Conservation (phyloP, 257 asterid species). For the Salvia rosmarinus region DNA sequence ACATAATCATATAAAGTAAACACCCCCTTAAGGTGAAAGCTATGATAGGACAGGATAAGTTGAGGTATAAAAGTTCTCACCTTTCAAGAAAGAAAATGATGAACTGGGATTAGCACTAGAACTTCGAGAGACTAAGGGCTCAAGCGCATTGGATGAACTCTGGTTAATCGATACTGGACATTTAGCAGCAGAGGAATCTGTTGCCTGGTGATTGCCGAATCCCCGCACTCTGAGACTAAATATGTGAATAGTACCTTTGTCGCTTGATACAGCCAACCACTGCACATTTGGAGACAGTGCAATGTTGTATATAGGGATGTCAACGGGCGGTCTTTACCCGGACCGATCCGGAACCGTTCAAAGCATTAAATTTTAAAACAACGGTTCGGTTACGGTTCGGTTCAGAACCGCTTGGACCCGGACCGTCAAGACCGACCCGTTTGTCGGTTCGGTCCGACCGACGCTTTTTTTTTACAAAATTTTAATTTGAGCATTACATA, state of each 20-base stretch:
- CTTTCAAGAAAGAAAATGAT: slow-evolving; percentile 89
- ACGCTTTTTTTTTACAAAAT: no score
- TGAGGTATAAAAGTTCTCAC: slow-evolving; percentile 43
- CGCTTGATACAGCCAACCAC: slow-evolving; percentile 95
- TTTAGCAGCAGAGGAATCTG: slow-evolving; percentile 49
- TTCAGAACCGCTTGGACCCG: no score
- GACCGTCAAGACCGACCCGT: no score
- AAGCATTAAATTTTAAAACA: no score
- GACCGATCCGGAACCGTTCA: no score
- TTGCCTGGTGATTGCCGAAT: slow-evolving; percentile 62
- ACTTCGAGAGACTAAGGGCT: slow-evolving; percentile 71
- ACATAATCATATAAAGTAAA: no score
- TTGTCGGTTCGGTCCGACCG: no score
- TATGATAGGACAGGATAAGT: slow-evolving; percentile 10
- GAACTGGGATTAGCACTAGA: slow-evolving; percentile 82
- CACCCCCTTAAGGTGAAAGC: slow-evolving; percentile 16
- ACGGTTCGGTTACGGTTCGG: no score
- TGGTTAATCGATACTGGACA: slow-evolving; percentile 53
- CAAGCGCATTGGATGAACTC: slow-evolving; percentile 67
- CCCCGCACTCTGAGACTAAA: slow-evolving; percentile 87
- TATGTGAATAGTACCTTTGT: slow-evolving; percentile 92
- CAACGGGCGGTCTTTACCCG: no score
- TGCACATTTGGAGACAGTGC: slow-evolving; percentile 85
- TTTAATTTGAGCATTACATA: no score
- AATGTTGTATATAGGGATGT: slow-evolving; percentile 71